phyloP scores from a whole-genome alignment of 2,329 filamentous ascomycete species.

The Scedosporium boydii region DNA sequence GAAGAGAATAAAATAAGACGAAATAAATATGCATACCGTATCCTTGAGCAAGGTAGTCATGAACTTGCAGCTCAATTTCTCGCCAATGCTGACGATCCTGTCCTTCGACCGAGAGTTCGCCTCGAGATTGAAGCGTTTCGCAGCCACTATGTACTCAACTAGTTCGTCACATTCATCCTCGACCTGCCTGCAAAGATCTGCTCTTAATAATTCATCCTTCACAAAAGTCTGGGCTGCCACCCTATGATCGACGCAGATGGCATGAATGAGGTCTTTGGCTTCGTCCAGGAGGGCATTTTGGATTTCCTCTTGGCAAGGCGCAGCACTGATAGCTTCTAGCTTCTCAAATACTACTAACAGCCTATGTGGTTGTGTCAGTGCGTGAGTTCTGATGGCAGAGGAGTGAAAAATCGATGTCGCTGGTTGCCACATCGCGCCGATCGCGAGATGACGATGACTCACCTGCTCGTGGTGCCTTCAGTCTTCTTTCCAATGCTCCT shows the following conservation, averaged over 20 bases:
- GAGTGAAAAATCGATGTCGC: not conserved
- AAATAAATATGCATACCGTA: slow-evolving; percentile 29
- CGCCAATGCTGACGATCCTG: slow-evolving; percentile 86
- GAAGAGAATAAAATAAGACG: slow-evolving; percentile 4
- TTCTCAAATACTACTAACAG: slow-evolving; percentile 51
- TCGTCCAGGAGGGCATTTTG: slow-evolving; percentile 47
- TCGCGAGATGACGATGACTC: slow-evolving; percentile 29
- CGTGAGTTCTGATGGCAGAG: not conserved
- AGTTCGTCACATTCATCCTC: slow-evolving; percentile 73
- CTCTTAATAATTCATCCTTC: slow-evolving; percentile 43
- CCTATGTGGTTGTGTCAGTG: slow-evolving; percentile 14
- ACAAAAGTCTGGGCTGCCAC: slow-evolving; percentile 58
- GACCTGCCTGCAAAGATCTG: slow-evolving; percentile 55
- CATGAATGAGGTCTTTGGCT: slow-evolving; percentile 66
- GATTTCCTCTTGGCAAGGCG: slow-evolving; percentile 40
- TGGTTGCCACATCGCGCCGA: no score
- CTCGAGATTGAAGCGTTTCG: slow-evolving; percentile 59
- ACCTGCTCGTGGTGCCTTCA: slow-evolving; percentile 92
- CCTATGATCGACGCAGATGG: slow-evolving; percentile 76
- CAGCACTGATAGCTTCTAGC: slow-evolving; percentile 42
- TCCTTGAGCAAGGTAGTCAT: slow-evolving; percentile 81
- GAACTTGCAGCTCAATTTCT: slow-evolving; percentile 89
- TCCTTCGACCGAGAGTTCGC: slow-evolving; percentile 73
- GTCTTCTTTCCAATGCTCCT: slow-evolving; percentile 89
- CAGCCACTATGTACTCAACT: slow-evolving; percentile 59